A percentile compares a stretch with the other conserved stretches of the same genome.
Conservation (phyloP, 495 filamentous ascomycete species). For the Astrothelium subdiscretum region DNA sequence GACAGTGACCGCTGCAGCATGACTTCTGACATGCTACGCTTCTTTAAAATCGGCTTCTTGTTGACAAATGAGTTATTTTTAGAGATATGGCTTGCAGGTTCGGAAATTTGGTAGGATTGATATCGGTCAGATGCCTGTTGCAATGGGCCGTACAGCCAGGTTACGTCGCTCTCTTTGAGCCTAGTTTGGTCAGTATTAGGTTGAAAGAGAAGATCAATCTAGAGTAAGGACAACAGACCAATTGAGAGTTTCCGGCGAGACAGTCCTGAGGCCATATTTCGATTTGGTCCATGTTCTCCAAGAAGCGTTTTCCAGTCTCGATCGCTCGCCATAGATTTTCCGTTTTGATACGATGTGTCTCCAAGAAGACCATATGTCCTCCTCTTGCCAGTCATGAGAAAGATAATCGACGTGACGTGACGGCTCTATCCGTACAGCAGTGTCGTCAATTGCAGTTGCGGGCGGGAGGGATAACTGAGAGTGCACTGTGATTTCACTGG, state of each 20-base stretch:
- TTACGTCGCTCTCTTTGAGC: slow-evolving; percentile 95
- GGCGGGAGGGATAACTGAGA: slow-evolving; percentile 17
- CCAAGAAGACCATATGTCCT: slow-evolving; percentile 98
- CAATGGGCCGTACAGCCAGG: slow-evolving; percentile 92
- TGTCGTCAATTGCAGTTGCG: slow-evolving; percentile 64
- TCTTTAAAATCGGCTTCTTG: slow-evolving; percentile 93
- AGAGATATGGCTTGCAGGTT: slow-evolving; percentile 48
- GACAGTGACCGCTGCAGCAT: slow-evolving; percentile 90
- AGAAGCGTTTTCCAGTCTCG: slow-evolving; percentile 86
- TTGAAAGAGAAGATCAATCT: neutral
- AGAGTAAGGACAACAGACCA: slow-evolving; percentile 48
- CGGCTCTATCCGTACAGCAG: slow-evolving; percentile 61
- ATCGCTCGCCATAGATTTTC: slow-evolving; percentile 66
- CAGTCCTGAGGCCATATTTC: slow-evolving; percentile 72
- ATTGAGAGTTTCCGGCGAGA: slow-evolving; percentile 80
- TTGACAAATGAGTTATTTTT: slow-evolving; percentile 71
- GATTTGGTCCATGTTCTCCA: slow-evolving; percentile 97
- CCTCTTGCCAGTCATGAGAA: slow-evolving; percentile 88
- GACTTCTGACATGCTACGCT: slow-evolving; percentile 87
- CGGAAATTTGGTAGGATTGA: slow-evolving; percentile 36
- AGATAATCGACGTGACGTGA: slow-evolving; percentile 93
- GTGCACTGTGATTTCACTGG: slow-evolving; percentile 9
- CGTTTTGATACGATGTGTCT: slow-evolving; percentile 73
- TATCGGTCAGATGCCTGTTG: slow-evolving; percentile 44
- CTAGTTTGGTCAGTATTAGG: slow-evolving; percentile 34